Evolutionary conservation across 225 moss, liverwort and hornwort genomes (phyloP).

Genomic region (Anthoceros angustus): DNA sequence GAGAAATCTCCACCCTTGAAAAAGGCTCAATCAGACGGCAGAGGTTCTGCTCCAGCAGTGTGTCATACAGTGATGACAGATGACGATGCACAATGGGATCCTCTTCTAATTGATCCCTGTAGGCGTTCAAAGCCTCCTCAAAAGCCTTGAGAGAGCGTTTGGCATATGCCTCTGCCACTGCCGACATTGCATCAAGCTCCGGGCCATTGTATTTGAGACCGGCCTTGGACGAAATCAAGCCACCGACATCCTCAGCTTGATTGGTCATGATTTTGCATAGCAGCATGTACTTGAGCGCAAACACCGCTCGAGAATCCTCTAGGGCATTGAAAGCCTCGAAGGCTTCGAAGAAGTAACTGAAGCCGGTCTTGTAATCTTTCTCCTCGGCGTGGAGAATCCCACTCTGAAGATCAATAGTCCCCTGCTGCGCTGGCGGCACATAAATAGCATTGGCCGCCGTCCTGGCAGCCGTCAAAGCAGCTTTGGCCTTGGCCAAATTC

Average conservation of each 20-base stretch:
- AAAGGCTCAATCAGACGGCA: slow-evolving; percentile 89
- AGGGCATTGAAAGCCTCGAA: slow-evolving; percentile 90
- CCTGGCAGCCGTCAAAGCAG: slow-evolving; percentile 78
- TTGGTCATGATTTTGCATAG: slow-evolving; percentile 96
- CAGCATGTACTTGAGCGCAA: slow-evolving; percentile 87
- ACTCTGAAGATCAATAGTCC: slow-evolving; percentile 87
- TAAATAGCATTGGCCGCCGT: slow-evolving; percentile 96
- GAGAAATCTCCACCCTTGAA: slow-evolving; percentile 83
- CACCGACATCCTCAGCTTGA: slow-evolving; percentile 70
- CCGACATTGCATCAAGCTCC: slow-evolving; percentile 91
- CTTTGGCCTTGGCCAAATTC: slow-evolving; percentile 91
- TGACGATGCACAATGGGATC: slow-evolving; percentile 92
- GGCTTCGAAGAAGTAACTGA: slow-evolving; percentile 94
- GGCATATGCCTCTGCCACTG: slow-evolving; percentile 80
- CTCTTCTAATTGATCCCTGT: slow-evolving; percentile 76
- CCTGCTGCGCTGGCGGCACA: slow-evolving; percentile 81
- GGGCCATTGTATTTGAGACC: slow-evolving; percentile 88
- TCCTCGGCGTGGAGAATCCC: slow-evolving; percentile 89
- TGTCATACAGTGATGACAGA: slow-evolving; percentile 86
- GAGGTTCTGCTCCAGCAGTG: slow-evolving; percentile 84
- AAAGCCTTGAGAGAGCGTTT: slow-evolving; percentile 83
- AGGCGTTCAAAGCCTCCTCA: slow-evolving; percentile 70
- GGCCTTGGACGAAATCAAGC: slow-evolving; percentile 86
- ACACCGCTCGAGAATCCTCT: slow-evolving; percentile 78
- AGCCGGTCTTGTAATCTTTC: slow-evolving; percentile 91